phyloP scores from a whole-genome alignment of 192 early-diverging fungal species.

The Ambispora gerdemannii region DNA sequence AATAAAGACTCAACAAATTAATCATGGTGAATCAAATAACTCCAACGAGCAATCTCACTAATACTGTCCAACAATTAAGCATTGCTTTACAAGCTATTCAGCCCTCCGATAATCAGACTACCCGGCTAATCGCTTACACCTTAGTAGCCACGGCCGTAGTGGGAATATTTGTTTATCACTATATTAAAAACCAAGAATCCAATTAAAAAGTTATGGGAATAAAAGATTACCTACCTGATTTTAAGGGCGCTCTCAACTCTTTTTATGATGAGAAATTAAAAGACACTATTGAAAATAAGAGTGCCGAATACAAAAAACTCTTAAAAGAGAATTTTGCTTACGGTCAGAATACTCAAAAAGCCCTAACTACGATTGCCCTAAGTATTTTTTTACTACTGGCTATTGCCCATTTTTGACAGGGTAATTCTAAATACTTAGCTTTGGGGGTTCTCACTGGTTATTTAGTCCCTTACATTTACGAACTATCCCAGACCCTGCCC shows the following conservation, averaged over 20 bases:
- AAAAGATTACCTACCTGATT: constrained; percentile 8
- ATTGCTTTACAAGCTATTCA: not conserved
- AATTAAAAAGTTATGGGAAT: not conserved
- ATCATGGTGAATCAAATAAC: constrained; percentile 4
- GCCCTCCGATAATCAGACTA: not conserved
- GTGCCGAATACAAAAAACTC: not conserved
- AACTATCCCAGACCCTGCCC: not conserved
- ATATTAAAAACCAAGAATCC: constrained; percentile 5
- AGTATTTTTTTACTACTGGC: constrained; percentile 10
- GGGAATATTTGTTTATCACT: constrained; percentile 16
- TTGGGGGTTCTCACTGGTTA: not conserved
- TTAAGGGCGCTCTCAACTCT: not conserved
- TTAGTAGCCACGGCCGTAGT: not conserved
- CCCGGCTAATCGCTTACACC: constrained; percentile 1
- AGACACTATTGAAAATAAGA: not conserved
- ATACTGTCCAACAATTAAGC: not conserved
- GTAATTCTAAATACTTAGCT: constrained; percentile 6
- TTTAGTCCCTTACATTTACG: not conserved
- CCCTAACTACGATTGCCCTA: not conserved
- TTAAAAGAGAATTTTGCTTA: not conserved
- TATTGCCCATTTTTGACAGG: constrained; percentile 15
- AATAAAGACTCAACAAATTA: not conserved
- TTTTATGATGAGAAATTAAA: constrained; percentile 13
- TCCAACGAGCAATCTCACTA: not conserved
- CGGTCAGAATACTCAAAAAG: not conserved